Percentiles rank a stretch among this genome's conserved stretches.
Evolutionary conservation across 148 eudicot species (phyloP).

Genomic region (Nepenthes mirabilis): DNA sequence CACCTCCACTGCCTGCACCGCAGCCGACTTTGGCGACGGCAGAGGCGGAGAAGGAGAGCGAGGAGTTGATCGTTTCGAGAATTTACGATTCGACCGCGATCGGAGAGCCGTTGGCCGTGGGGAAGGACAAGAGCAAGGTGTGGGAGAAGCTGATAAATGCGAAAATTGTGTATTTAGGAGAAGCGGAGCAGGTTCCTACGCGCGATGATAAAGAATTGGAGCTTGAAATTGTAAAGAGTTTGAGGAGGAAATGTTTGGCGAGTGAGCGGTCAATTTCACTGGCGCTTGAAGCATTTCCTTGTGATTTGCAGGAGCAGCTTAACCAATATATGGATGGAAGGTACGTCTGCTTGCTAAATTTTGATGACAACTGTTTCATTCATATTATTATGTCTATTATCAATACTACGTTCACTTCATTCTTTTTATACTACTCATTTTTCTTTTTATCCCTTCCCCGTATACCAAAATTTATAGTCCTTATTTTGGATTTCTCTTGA

Average conservation of each 20-base stretch:
- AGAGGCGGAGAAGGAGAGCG: conserved; percentile 21
- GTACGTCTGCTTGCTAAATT: conserved; percentile 12
- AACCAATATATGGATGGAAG: conserved; percentile 51
- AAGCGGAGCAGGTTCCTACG: conserved; percentile 85
- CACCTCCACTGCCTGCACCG: conserved; percentile 7
- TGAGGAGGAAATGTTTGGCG: conserved; percentile 58
- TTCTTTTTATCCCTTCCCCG: too few relatives aligned
- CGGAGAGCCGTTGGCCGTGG: conserved; percentile 90
- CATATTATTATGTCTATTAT: too few relatives aligned
- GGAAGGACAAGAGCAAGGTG: conserved; percentile 75
- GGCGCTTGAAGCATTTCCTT: conserved; percentile 85
- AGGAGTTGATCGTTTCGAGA: conserved; percentile 50
- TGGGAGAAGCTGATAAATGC: conserved; percentile 94
- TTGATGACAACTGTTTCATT: not conserved
- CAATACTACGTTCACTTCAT: too few relatives aligned
- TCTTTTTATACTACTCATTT: too few relatives aligned
- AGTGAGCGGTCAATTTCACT: conserved; percentile 38
- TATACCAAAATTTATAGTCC: too few relatives aligned
- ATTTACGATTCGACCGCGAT: conserved; percentile 83
- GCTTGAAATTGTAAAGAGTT: conserved; percentile 67
- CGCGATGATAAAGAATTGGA: conserved; percentile 71
- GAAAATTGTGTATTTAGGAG: conserved; percentile 80
- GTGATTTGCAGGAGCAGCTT: conserved; percentile 59
- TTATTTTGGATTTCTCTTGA: too few relatives aligned
- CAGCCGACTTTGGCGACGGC: conserved; percentile 1